Evolutionary conservation across 305 asterid species (phyloP), one percentile per base, ranked within the genome.

Genomic region (Fraxinus dipetala): DNA sequence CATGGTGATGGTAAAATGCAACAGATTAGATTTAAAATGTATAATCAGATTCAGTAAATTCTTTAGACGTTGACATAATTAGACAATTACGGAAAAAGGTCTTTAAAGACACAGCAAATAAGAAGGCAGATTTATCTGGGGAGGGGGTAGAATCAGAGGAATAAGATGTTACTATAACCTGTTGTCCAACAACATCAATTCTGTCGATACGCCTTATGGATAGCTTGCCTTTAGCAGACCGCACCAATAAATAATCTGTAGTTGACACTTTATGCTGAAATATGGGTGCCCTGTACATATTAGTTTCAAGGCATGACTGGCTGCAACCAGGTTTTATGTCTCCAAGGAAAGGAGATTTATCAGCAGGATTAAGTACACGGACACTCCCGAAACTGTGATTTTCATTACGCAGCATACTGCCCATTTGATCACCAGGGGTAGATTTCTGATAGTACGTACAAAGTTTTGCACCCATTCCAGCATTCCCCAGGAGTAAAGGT

Each of bases 261-360:
- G 97, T 83, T 61, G 97, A 81, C 67, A 95, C 98, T 87, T 90
- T 96, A 83, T 96, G 99, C 83, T 88, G 97, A 92, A 87, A 96
- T 83, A 95, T 89, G 67, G 99, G 99, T 78, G 99, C 98, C 85
- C 97, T 87, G 86, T 91, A 96, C 98, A 96, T 92, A 88, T 96
- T 96, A 76, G 99, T 91, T 89, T 96, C 99, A 72, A 96, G 92
- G 88, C 97, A 88, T 82, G 99, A 91, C 84, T 95, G 99, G 87
- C 90, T 86, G 81, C 93, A 89, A 81, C 96, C 98, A 83, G 99
- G 96, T 87, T 91, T 96, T 85, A 95, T 89, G 88, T 96, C 99
- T 86, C 98, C 99, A 83, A 95, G 94, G 83, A 95, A 96, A 75
- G 99, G 99, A 85, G 99, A 96, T 87, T 96, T 96, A 88, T 96